A percentile compares a stretch with the other conserved stretches of the same genome.
phyloP scores from a whole-genome alignment of 2,329 filamentous ascomycete species.

The Arachnomyces sp. region DNA sequence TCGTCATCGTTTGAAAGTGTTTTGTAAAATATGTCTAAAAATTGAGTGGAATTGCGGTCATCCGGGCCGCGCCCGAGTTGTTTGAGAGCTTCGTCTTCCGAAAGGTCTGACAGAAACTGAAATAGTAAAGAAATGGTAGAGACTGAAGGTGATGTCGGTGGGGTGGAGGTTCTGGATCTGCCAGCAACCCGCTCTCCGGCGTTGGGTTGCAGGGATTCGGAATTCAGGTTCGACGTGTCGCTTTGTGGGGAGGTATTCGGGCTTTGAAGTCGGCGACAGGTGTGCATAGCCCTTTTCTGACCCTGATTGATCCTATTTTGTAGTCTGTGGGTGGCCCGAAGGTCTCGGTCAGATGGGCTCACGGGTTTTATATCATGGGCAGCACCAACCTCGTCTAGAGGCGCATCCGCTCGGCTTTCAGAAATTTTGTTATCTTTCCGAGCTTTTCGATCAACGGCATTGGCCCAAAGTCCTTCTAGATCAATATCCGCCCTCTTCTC shows the following conservation, averaged over 20 bases:
- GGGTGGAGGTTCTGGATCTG: conserved; percentile 6
- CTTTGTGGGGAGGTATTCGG: neutral
- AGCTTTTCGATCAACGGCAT: conserved; percentile 34
- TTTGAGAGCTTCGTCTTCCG: conserved; percentile 22
- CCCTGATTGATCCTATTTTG: conserved; percentile 14
- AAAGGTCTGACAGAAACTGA: conserved; percentile 21
- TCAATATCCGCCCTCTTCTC: conserved; percentile 62
- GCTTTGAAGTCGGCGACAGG: conserved; percentile 6
- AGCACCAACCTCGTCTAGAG: conserved; percentile 18
- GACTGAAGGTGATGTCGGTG: conserved; percentile 9
- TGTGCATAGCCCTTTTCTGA: conserved; percentile 24
- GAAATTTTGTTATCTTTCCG: conserved; percentile 30
- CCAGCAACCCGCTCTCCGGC: conserved; percentile 4
- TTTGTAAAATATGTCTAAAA: conserved; percentile 35
- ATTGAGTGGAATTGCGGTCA: conserved; percentile 35
- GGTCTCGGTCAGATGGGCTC: conserved; percentile 17
- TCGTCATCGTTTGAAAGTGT: conserved; percentile 21
- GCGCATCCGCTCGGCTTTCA: conserved; percentile 15
- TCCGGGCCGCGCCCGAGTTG: conserved; percentile 31
- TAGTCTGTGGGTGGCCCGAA: conserved; percentile 12
- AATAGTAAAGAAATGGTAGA: conserved; percentile 17
- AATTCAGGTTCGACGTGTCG: neutral
- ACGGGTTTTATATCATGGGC: conserved; percentile 13
- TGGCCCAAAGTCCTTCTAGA: conserved; percentile 58
- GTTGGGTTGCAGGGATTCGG: neutral